Conservation (phyloP, 176 grass and related monocot species). For the Rhynchospora tenuis region DNA sequence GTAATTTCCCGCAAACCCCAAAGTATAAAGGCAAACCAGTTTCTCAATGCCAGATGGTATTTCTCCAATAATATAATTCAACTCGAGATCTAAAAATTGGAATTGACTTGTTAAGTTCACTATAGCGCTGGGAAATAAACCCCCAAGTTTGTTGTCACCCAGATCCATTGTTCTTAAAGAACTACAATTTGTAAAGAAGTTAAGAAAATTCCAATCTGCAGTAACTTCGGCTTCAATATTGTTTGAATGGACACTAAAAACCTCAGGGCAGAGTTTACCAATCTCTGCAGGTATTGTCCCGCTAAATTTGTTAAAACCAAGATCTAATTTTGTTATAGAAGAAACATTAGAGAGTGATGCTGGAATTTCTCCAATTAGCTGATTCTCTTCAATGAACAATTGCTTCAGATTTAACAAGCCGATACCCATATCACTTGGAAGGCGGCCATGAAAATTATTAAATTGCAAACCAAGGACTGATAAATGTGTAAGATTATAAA, state of each 20-base stretch:
- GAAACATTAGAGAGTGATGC: neutral
- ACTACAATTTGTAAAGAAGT: too few species aligned
- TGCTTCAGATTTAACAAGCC: neutral
- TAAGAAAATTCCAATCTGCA: too few species aligned
- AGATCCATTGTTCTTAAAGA: too few species aligned
- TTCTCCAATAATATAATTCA: conserved; percentile 3
- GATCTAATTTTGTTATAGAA: neutral
- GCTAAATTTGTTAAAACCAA: neutral
- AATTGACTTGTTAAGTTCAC: neutral
- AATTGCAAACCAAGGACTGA: neutral
- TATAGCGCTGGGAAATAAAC: too few species aligned
- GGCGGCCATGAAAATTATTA: neutral
- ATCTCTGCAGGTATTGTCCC: neutral
- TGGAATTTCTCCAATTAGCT: neutral
- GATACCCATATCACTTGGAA: too few species aligned
- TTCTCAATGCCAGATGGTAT: conserved; percentile 28
- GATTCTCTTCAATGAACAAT: neutral
- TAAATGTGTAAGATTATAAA: neutral
- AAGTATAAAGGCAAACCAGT: neutral
- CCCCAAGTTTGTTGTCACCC: too few species aligned
- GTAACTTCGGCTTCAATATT: too few species aligned
- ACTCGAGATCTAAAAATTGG: neutral
- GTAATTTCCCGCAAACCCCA: neutral
- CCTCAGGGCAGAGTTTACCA: neutral
- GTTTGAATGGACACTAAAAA: too few species aligned